Conservation (phyloP, 2,329 filamentous ascomycete genomes). For the Westerdykella aurantiaca region DNA sequence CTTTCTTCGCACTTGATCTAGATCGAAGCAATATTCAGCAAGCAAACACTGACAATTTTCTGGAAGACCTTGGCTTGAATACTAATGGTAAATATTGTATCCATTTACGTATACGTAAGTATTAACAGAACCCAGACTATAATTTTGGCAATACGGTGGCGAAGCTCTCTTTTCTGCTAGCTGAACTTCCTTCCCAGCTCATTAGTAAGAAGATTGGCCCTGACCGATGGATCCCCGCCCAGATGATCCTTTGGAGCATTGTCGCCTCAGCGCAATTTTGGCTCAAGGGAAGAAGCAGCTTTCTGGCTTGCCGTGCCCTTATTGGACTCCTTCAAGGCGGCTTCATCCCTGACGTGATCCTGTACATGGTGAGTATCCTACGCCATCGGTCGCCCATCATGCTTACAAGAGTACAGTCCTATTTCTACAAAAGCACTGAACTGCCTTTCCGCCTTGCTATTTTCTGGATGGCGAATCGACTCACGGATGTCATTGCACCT, state of each 20-base stretch:
- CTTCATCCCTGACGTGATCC: slow-evolving; percentile 56
- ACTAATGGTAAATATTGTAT: slow-evolving; percentile 14
- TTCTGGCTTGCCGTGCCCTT: slow-evolving; percentile 34
- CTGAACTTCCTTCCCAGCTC: slow-evolving; percentile 40
- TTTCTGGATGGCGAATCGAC: slow-evolving; percentile 37
- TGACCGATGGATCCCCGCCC: slow-evolving; percentile 36
- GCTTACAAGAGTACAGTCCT: slow-evolving; percentile 35
- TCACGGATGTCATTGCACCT: slow-evolving; percentile 29
- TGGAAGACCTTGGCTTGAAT: slow-evolving; percentile 16
- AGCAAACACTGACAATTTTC: slow-evolving; percentile 21
- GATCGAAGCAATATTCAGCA: slow-evolving; percentile 39
- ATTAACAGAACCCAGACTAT: slow-evolving; percentile 12
- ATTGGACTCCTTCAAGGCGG: slow-evolving; percentile 39
- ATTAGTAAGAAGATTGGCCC: slow-evolving; percentile 40
- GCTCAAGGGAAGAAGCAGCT: slow-evolving; percentile 43
- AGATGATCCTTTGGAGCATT: slow-evolving; percentile 39
- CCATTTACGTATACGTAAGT: neutral
- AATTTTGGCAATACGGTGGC: slow-evolving; percentile 48
- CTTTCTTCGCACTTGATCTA: slow-evolving; percentile 48
- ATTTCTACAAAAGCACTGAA: slow-evolving; percentile 59
- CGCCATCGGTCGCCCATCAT: neutral
- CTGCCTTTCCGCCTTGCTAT: slow-evolving; percentile 37
- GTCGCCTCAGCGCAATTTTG: slow-evolving; percentile 61
- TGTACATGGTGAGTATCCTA: slow-evolving; percentile 50
- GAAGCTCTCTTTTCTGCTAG: slow-evolving; percentile 70